Evolutionary conservation across 805 yeast genomes (phyloP), one percentile per base, ranked within the genome.

Genomic region (Saccharomyces eubayanus): DNA sequence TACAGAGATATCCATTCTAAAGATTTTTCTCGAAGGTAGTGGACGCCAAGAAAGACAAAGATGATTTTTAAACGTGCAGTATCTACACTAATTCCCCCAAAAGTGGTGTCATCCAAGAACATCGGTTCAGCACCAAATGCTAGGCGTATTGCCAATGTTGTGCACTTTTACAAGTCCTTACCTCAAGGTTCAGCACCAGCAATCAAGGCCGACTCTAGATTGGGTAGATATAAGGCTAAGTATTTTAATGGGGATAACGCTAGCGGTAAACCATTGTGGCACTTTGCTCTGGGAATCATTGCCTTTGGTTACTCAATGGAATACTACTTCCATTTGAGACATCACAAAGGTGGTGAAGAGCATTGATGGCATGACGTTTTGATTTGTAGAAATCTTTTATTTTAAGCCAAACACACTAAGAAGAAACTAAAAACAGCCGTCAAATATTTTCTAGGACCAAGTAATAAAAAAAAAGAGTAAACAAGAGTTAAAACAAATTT

Each of bases 21-120:
- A 16, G 21, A 3, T 4, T 36, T 36, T 36, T 21, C 12, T 16
- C 21, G 20, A 36, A 36, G 24, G 24, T 24, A 36, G 43, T 36
- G 43, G 43, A 36, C 24, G 10, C 12, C 24, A 16, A 36, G n/a
- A 24, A 36, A 50, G 20, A 47, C 49, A 28, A 41, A 45, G 69
- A 87, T 84, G 78, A 79, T 90, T 74, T 79, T 84, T 69, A 91
- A 88, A 85, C 91, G 99, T 78, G 85, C 85, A 66, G 81, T 92
- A 74, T 90, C 98, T 62, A 87, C 97, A 68, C 81, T 92, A 78
- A 91, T 92, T 71, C 99, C 99, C 66, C 99, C 99, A 73, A 92
- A 92, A 92, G 85, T 92, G 70, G 97, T 97, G 54, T 90, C 97
- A 59, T 94, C 96, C 48, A 81, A 85, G 86, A 91, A 89, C 86